Base-by-base conservation (phyloP, 108 stramenopile species). In the Chaetoceros muelleri region DNA sequence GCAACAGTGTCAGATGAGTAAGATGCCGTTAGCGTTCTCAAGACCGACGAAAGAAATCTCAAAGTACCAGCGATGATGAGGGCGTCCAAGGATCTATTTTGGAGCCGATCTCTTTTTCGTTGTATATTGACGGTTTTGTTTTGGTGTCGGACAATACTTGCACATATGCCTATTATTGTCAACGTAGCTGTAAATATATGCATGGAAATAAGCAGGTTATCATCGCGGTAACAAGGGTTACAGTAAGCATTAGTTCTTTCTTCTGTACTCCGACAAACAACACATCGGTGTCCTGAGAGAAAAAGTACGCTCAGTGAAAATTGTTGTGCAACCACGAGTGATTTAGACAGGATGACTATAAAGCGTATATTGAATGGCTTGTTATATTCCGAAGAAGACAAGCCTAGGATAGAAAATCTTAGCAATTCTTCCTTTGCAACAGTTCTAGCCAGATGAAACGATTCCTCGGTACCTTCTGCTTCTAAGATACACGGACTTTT, bases 1-100 rank as follows among this genome's bases (percentile, higher is more conserved):
- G 78, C 57, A 18, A 89, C 79, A 0, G 87, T 82, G 65, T 84
- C 87, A 0, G 83, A 66, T 2, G 81, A 80, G 56, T 79, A 85
- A 3, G 87, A 89, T 31, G 81, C 83, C 8, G 87, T 89, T 52
- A 89, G 60, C 13, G 79, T 79, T 30, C 69, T 66, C 16, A 89
- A 55, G 10, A 76, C 65, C 16, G 74, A 59, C 0, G 83, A 64
- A 3, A 83, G 46, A 31, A 85, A 57, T 44, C 79, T 58, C 7
- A 89, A 60, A 0, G 81, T 31, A 3, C 54, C 63, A 21, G 71
- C 76, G 40, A 85, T 58, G 5, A 83, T 55, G 26, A 80, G 1
- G 3, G 59, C 67, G 61, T 88, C 82, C 3, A 75, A 57, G 13
- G 70, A 60, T 18, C 85, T 52, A 34, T 51, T 60, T 26, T 49